Base-by-base conservation (phyloP, 2,329 filamentous ascomycete genomes). In the Neofusicoccum cordaticola region DNA sequence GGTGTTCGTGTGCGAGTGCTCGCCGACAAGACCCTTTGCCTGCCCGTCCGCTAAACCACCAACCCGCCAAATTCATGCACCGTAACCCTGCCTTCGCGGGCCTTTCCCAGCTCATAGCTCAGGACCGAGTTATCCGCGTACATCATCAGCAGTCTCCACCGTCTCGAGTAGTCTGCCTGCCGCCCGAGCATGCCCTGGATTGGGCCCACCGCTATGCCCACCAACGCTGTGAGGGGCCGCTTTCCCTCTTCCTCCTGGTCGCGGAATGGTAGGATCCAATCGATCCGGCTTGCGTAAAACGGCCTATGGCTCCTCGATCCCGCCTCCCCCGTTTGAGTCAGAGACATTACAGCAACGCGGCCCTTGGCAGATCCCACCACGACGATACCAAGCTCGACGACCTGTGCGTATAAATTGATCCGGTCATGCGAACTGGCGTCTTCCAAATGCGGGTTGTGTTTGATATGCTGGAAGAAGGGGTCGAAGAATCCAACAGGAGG, bases 301-400 rank as follows among this genome's bases (percentile, higher is more conserved):
- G 56, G 56, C n/a, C 39, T 19, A 2, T 27, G 41, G 67, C 62
- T 74, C 74, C 17, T 42, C 4, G 19, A 35, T 12, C 47, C 50
- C 3, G 19, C 22, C 22, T 50, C 45, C 17, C 34, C 50, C 17
- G 47, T 58, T 17, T 68, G 68, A 5, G 89, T 90, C 31, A 92
- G 74, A 1, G 83, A 83, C 62, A 90, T 72, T 2, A 94, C 78
- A 1, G 84, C 82, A 0, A 87, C 89, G 8, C 86, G 83, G 0
- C 91, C 91, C 53, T 83, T 84, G n/a, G 87, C 83, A 11, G 87
- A 88, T 0, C 84, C 91, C 1, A 89, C 78, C 2, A 91, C 80
- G 8, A 93, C 84, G 13, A 93, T 79, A n/a, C 83, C 88, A 1
- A 95, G 79, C 69, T 91, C 87, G 0, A 89, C 88, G 1, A 93